These are phyloP conservation scores for Kuraishia ogatae DNA, from an alignment of 805 yeast genomes.

Conservation along the genomic window DNA sequence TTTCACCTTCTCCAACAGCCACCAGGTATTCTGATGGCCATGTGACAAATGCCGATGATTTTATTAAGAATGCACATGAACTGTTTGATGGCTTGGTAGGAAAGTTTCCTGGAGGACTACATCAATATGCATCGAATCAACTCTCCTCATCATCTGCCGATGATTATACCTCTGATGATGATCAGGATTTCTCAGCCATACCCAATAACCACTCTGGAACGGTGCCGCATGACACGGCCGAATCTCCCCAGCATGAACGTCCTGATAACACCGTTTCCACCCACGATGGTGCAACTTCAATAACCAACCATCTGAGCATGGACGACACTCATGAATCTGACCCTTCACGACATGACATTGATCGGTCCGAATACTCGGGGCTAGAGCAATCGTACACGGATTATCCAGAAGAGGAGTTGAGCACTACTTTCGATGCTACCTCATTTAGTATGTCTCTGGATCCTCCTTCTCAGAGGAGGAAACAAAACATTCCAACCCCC, in stretches of 20 bases:
- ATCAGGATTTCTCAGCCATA: constrained; percentile 9
- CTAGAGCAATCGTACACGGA: background rate
- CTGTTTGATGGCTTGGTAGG: constrained; percentile 10
- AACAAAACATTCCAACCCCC: constrained; percentile 13
- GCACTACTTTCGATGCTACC: background rate
- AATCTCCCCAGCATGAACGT: background rate
- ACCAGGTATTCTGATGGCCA: background rate
- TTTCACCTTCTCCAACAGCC: background rate
- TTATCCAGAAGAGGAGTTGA: background rate
- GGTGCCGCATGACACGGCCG: background rate
- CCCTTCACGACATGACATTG: background rate
- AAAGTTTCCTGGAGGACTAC: constrained; percentile 5
- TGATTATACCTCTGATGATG: constrained; percentile 20
- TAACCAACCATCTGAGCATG: background rate
- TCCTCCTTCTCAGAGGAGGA: background rate
- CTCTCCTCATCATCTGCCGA: constrained; percentile 13
- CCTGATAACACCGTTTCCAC: background rate
- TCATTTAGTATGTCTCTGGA: background rate
- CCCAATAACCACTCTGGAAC: background rate
- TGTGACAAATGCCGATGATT: constrained; percentile 10
- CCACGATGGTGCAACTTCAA: background rate
- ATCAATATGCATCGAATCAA: background rate
- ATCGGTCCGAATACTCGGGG: background rate
- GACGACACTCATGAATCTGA: background rate
- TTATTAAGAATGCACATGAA: constrained; percentile 13